Evolutionary conservation across 495 filamentous ascomycete species (phyloP).

Genomic region (Trichoderma virens): DNA sequence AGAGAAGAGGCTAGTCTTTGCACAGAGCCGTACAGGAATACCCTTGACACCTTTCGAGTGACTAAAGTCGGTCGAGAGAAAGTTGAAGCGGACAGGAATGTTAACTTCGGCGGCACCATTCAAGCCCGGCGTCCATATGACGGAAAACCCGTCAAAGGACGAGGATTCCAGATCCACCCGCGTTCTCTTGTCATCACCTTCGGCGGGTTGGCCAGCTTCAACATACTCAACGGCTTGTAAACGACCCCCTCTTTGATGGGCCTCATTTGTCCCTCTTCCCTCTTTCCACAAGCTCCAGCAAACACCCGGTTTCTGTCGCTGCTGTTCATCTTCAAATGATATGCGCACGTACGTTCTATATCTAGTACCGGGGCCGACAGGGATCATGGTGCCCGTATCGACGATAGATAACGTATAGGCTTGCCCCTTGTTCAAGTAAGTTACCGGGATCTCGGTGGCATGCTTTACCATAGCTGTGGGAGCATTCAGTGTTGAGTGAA

Average conservation of each 20-base stretch:
- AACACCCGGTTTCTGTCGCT: constrained; percentile 67
- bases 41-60: constrained; percentile 98
- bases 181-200: constrained; percentile 62
- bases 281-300: constrained; percentile 98
- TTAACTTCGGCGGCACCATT: constrained; percentile 61
- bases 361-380: constrained; percentile 40
- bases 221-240: constrained; percentile 91
- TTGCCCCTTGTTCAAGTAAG: constrained; percentile 96
- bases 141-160: constrained; percentile 87
- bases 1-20: constrained; percentile 67
- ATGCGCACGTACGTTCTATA: constrained; percentile 86
- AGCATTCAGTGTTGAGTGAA: constrained; percentile 80
- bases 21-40: constrained; percentile 83
- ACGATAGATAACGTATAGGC: constrained; percentile 73
- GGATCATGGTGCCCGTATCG: constrained; percentile 50
- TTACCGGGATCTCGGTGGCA: constrained; percentile 80
- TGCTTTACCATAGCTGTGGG: constrained; percentile 95
- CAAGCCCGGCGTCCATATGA: constrained; percentile 70
- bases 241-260: constrained; percentile 78
- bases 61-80: constrained; percentile 95
- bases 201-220: constrained; percentile 61
- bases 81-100: constrained; percentile 91
- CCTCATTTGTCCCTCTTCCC: constrained; percentile 78
- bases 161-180: constrained; percentile 71
- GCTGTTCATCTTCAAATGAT: constrained; percentile 90